Evolutionary conservation across 805 yeast species (phyloP).

Genomic region (Candida cerambycidarum): DNA sequence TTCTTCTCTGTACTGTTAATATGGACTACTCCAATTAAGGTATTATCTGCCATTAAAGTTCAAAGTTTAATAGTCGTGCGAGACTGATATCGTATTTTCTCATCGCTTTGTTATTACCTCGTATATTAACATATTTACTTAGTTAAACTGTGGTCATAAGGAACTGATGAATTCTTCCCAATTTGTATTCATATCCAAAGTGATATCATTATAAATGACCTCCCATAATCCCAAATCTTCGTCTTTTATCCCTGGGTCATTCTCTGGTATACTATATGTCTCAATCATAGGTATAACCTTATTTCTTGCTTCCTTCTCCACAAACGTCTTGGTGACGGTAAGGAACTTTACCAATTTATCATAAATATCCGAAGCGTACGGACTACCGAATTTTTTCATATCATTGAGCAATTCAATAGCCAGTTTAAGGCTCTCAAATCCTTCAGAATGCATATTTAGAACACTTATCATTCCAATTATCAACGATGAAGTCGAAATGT

Average conservation of each 20-base stretch:
- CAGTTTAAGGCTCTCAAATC: constrained; percentile 1
- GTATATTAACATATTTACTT: background rate
- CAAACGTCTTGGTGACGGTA: constrained; percentile 3
- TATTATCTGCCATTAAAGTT: too few species aligned
- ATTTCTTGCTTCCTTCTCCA: background rate
- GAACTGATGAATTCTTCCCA: constrained; percentile 9
- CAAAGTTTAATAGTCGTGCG: background rate
- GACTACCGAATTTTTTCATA: constrained; percentile 7
- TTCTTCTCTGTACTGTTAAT: background rate
- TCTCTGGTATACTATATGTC: constrained; percentile 6
- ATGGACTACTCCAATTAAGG: too few species aligned
- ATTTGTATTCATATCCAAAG: constrained; percentile 7
- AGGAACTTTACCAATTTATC: constrained; percentile 1
- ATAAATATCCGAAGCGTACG: constrained; percentile 5
- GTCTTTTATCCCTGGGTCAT: background rate
- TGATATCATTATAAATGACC: constrained; percentile 5
- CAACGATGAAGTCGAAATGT: constrained; percentile 6
- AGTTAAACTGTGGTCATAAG: background rate
- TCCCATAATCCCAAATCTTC: constrained; percentile 8
- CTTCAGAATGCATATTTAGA: constrained; percentile 7
- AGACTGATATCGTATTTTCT: background rate
- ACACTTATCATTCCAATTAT: constrained; percentile 8
- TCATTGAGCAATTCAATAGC: constrained; percentile 6
- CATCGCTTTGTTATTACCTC: background rate
- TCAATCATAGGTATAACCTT: background rate